Conservation (phyloP, 495 filamentous ascomycete genomes). For the Podospora bellae-mahoneyi region DNA sequence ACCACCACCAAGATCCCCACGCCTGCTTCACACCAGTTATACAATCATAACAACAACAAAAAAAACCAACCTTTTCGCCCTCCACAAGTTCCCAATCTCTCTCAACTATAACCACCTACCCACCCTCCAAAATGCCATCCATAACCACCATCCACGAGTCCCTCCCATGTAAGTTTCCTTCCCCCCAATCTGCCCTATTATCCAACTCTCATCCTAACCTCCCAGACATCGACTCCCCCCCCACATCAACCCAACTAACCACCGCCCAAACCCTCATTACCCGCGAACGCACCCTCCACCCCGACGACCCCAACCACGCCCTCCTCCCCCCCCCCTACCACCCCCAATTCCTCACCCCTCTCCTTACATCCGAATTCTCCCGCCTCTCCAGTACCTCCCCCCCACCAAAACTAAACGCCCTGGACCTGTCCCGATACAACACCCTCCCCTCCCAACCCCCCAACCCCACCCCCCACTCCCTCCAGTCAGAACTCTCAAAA, state of each 20-base stretch:
- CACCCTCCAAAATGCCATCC: slow-evolving; percentile 55
- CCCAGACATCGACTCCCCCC: slow-evolving; percentile 67
- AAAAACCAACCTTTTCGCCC: slow-evolving; percentile 4
- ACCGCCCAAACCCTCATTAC: slow-evolving; percentile 62
- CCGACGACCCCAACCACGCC: slow-evolving; percentile 39
- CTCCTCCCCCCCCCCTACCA: slow-evolving; percentile 37
- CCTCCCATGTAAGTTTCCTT: slow-evolving; percentile 66
- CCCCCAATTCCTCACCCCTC: slow-evolving; percentile 51
- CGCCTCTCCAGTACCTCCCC: slow-evolving; percentile 20
- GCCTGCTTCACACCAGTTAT: neutral
- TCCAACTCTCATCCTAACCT: slow-evolving; percentile 23
- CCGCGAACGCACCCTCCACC: slow-evolving; percentile 54
- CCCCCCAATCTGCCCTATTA: neutral
- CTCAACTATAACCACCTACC: neutral
- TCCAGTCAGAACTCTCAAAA: slow-evolving; percentile 29
- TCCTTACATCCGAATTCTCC: slow-evolving; percentile 60
- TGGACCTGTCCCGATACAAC: slow-evolving; percentile 84
- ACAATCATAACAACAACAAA: neutral
- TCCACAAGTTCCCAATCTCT: slow-evolving; percentile 13
- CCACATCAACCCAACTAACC: slow-evolving; percentile 55
- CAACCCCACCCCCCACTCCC: slow-evolving; percentile 20
- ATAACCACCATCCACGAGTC: slow-evolving; percentile 75
- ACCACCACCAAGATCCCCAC: neutral
- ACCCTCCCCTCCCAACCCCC: slow-evolving; percentile 39
- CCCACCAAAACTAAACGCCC: slow-evolving; percentile 48